Evolutionary conservation across 208 protist genomes (phyloP).

Genomic region (Trypanosomatidae sp.): DNA sequence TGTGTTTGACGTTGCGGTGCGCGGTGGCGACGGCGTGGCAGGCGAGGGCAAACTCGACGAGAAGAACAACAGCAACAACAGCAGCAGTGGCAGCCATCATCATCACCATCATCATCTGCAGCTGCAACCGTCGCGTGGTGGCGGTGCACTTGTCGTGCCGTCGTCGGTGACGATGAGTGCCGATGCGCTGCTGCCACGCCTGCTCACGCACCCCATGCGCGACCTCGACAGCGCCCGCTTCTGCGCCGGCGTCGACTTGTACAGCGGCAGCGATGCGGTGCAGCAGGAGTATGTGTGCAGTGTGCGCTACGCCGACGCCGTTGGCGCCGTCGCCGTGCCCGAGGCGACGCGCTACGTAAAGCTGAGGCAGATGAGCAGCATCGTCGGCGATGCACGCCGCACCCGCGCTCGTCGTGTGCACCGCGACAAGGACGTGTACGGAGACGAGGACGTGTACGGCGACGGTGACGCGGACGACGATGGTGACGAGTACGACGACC

Average conservation of each 20-base stretch:
- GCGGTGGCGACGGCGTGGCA: not conserved
- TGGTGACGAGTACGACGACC: too few relatives aligned
- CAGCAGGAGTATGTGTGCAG: slow-evolving; percentile 68
- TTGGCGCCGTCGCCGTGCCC: slow-evolving; percentile 47
- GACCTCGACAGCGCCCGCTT: slow-evolving; percentile 70
- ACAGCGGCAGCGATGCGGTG: slow-evolving; percentile 33
- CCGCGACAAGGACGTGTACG: too few relatives aligned
- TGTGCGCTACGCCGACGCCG: slow-evolving; percentile 64
- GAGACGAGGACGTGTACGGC: too few relatives aligned
- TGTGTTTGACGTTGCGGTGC: not conserved
- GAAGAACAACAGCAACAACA: too few relatives aligned
- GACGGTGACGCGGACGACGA: too few relatives aligned
- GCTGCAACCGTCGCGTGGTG: too few relatives aligned
- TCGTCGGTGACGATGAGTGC: slow-evolving; percentile 8
- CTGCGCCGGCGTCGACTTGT: slow-evolving; percentile 55
- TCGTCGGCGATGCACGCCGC: too few relatives aligned
- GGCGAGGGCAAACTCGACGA: not conserved
- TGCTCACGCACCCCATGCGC: slow-evolving; percentile 53
- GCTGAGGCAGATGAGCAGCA: slow-evolving; percentile 45
- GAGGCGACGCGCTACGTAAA: slow-evolving; percentile 60
- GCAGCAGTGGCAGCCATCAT: too few relatives aligned
- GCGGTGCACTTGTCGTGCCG: not conserved
- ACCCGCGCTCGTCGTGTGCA: too few relatives aligned
- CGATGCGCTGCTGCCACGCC: slow-evolving; percentile 32
- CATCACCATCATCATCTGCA: too few relatives aligned